Evolutionary conservation across 1,284 basidiomycete genomes (phyloP).

Genomic region (Boletus albobrunnescens): DNA sequence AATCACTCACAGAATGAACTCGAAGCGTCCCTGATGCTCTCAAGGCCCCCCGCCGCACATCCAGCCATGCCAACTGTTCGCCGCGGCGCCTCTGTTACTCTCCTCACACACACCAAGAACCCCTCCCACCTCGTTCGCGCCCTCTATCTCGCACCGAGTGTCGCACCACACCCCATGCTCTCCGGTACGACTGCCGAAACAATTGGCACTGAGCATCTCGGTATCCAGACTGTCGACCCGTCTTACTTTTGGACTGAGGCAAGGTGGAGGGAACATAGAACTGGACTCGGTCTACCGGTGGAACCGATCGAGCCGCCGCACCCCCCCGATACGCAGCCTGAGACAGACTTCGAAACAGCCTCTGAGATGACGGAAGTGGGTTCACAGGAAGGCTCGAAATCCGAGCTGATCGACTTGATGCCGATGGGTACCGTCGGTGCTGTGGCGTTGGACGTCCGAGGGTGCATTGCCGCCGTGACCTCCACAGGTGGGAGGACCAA

Average conservation of each 20-base stretch:
- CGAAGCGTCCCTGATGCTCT: conserved; percentile 76
- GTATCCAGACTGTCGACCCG: conserved; percentile 58
- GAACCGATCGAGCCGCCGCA: conserved; percentile 45
- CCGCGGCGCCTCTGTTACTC: conserved; percentile 60
- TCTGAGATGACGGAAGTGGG: conserved; percentile 17
- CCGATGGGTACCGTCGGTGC: conserved; percentile 82
- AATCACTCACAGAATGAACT: conserved; percentile 59
- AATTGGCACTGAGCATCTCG: conserved; percentile 48
- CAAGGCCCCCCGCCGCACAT: conserved; percentile 63
- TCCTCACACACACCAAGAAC: conserved; percentile 66
- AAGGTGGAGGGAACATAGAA: conserved; percentile 72
- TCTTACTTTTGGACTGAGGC: conserved; percentile 73
- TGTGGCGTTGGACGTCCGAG: conserved; percentile 69
- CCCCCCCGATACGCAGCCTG: background rate
- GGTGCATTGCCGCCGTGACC: conserved; percentile 69
- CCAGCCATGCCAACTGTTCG: conserved; percentile 55
- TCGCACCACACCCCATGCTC: conserved; percentile 65
- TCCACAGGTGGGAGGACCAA: conserved; percentile 82
- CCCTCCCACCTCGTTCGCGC: conserved; percentile 68
- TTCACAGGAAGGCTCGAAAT: conserved; percentile 13
- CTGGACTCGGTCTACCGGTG: conserved; percentile 66
- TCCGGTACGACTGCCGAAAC: conserved; percentile 63
- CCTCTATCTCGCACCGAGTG: conserved; percentile 61
- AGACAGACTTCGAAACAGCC: background rate
- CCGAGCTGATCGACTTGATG: conserved; percentile 48